Base-by-base conservation (phyloP, 2,329 filamentous ascomycete species). In the Blastomyces percursus region DNA sequence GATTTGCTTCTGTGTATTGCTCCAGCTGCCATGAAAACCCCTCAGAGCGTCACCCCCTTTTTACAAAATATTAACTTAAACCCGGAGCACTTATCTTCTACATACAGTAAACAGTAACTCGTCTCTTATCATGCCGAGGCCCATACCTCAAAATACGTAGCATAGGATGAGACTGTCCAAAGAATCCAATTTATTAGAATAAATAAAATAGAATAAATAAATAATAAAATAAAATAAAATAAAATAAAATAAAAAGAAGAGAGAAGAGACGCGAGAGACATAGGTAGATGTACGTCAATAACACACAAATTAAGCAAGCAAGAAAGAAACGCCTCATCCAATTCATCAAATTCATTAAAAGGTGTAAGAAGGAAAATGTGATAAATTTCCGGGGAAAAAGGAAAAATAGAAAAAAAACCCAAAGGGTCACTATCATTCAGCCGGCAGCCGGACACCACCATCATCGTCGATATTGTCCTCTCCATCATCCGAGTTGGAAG, bases 401-500 rank as follows among this genome's bases (percentile, higher is more conserved):
- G 5, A 46, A 5, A 46, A 46, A 6, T 8, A 38, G 8, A 51
- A 19, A 51, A 19, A 2, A 32, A 16, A 52, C 7, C 14, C 24
- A n/a, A n/a, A n/a, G n/a, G n/a, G 35, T 38, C 35, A 38, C 35
- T 44, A 16, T n/a, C 5, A 38, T 38, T 30, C 19, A 55, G 6
- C 19, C 32, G 19, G 16, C 16, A 57, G 35, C 9, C 32, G 35
- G n/a, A 57, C 54, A 14, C 54, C 54, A 3, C 54, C 54, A 35
- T 57, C 32, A 16, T 57, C 54, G n/a, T 57, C 54, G 14, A 57
- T 27, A 57, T n/a, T n/a, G n/a, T 57, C 54, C 21, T 57, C 54
- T 24, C 42, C 54, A 57, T 57, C 54, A 16, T 55, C 30, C 4
- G 52, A 55, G 12, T 55, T 55, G 6, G 32, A 55, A n/a, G 30